phyloP scores from a whole-genome alignment of 768 basidiomycete genomes.

The Lepiota subincarnata region DNA sequence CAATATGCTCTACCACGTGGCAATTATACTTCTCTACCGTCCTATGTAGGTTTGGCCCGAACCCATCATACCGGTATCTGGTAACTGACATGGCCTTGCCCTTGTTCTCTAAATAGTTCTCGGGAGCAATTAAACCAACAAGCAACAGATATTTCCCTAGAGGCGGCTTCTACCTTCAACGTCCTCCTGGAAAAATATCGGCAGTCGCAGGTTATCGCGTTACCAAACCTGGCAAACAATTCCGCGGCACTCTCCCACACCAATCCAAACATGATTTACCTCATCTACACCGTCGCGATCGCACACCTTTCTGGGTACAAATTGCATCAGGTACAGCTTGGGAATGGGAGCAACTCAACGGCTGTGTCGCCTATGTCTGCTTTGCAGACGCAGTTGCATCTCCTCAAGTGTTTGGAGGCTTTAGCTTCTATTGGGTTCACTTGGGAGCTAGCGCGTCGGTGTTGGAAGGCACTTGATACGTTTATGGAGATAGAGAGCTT shows the following conservation, averaged over 20 bases:
- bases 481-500: conserved; percentile 22
- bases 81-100: neutral
- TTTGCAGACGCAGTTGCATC: conserved; percentile 24
- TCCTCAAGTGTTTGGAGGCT: conserved; percentile 26
- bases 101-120: conserved; percentile 11
- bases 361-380: conserved; percentile 16
- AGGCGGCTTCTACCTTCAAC: conserved; percentile 25
- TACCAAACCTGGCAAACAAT: neutral
- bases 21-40: conserved; percentile 23
- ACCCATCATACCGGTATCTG: neutral
- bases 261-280: conserved; percentile 21
- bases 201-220: conserved; percentile 2
- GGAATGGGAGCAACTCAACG: neutral
- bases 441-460: conserved; percentile 25
- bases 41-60: conserved; percentile 17
- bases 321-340: conserved; percentile 13
- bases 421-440: conserved; percentile 22
- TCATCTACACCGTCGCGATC: conserved; percentile 20
- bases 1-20: conserved; percentile 27
- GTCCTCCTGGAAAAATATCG: conserved; percentile 25
- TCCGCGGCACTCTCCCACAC: conserved; percentile 15
- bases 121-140: conserved; percentile 14
- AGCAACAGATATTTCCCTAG: conserved; percentile 17
- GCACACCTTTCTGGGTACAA: conserved; percentile 17
- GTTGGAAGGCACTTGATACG: conserved; percentile 22